Evolutionary conservation across 331 rosid genomes (phyloP).

Genomic region (Saraca asoca): DNA sequence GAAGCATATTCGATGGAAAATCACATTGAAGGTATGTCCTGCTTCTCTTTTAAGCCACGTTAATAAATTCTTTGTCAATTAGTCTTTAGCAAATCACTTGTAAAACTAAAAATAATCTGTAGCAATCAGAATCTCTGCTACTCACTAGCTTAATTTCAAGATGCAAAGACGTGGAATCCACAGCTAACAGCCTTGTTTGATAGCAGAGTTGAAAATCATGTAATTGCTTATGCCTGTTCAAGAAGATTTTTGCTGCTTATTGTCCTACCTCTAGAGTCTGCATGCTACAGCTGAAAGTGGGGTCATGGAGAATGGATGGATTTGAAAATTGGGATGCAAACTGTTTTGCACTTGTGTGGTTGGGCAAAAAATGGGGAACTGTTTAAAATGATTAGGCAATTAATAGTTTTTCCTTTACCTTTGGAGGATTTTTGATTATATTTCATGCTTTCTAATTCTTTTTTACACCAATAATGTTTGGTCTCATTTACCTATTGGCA

Average conservation of each 20-base stretch:
- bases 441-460: no score
- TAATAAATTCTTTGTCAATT: slow-evolving; percentile 5
- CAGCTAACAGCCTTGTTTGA: neutral
- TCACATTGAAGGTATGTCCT: slow-evolving; percentile 75
- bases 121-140: neutral
- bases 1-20: slow-evolving; percentile 78
- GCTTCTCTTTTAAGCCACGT: slow-evolving; percentile 24
- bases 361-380: no score
- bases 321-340: no score
- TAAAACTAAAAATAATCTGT: slow-evolving; percentile 13
- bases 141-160: no score
- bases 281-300: no score
- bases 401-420: neutral
- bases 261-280: neutral
- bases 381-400: neutral
- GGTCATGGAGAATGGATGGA: no score
- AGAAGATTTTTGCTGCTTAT: neutral
- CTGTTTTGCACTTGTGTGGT: no score
- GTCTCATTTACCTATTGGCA: neutral
- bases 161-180: neutral
- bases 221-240: neutral
- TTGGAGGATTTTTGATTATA: neutral
- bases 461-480: neutral
- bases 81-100: slow-evolving; percentile 25
- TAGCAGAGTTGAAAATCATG: neutral